Base-by-base conservation (phyloP, 371 early-diverging fungal genomes). In the Basidiobolus meristosporus region DNA sequence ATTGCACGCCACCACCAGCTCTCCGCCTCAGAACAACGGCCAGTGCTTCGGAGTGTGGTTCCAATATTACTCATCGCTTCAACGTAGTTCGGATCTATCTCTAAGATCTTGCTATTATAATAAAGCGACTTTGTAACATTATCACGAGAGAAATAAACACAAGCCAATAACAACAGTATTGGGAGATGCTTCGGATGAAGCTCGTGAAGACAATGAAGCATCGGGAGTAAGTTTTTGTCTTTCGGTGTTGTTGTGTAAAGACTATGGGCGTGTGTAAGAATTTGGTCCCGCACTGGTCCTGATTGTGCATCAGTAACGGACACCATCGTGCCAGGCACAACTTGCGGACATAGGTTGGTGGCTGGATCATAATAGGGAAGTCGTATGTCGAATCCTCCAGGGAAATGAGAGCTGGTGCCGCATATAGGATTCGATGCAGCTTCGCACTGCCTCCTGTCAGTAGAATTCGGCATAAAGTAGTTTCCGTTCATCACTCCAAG, bases 51-150 rank as follows among this genome's bases (percentile, higher is more conserved):
- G 43, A 84, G 56, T 1, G 90, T 90, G 5, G 87, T 87, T 4
- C 88, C 90, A 41, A 90, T 78, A 51, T 90, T 87, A 38, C 81
- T 82, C 76, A 82, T 86, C 3, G 88, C 88, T 52, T 90, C 90
- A 10, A 87, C 86, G 50, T 87, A 87, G 44, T 71, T 63, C 10
- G 80, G 70, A 47, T 90, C 86, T 21, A 81, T 58, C 40, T 68
- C 62, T 7, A 90, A 62, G 40, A 90, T 90, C 6, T 66, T 55
- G 19, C 78, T 67, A 56, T 90, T 88, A 61, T 79, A 86, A 18
- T 62, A 57, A 17, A 87, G 59, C 4, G 85, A 84, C 15, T 72
- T 59, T 23, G 66, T 60, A 40, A 77, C 69, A 44, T 83, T 62
- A 33, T 65, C 69, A 42, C 74, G 71, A 11, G 85, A 79, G 53